phyloP scores from a whole-genome alignment of 169 alveolate species.

The Plasmodium cynomolgi region DNA sequence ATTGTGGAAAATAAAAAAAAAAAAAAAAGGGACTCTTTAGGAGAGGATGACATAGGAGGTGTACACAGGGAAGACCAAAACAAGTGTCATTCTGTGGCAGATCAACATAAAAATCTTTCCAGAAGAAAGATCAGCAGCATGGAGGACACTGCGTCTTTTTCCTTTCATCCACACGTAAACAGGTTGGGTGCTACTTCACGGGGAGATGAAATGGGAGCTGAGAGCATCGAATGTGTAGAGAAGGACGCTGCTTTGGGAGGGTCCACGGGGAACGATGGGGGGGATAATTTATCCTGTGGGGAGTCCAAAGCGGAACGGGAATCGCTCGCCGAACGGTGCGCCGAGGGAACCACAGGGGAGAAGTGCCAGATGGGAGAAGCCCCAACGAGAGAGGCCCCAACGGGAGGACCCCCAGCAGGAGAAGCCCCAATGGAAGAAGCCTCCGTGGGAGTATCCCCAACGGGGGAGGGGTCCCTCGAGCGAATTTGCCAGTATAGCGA shows the following conservation, averaged over 20 bases:
- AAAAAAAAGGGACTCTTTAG: not conserved
- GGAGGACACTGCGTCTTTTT: not conserved
- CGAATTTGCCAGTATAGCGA: not conserved
- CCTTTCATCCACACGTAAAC: not conserved
- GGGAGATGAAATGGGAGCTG: not conserved
- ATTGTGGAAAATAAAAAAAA: slow-evolving; percentile 4
- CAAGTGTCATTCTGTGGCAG: slow-evolving; percentile 19
- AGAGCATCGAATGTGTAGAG: not conserved
- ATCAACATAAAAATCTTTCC: not conserved
- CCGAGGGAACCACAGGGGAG: not conserved
- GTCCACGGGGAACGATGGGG: not conserved
- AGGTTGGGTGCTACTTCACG: not conserved
- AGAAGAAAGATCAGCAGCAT: not conserved
- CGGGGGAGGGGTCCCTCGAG: not conserved
- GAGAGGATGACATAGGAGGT: not conserved
- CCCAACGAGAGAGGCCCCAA: not conserved
- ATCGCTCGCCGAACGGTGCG: not conserved
- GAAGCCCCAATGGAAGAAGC: not conserved
- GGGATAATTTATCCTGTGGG: not conserved
- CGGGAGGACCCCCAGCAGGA: not conserved
- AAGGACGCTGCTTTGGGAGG: not conserved
- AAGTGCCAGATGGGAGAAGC: not conserved
- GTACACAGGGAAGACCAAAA: slow-evolving; percentile 14
- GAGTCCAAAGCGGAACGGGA: not conserved
- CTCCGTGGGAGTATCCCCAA: not conserved